Evolutionary conservation across 495 filamentous ascomycete genomes (phyloP).

Genomic region (Neurospora cerealis): DNA sequence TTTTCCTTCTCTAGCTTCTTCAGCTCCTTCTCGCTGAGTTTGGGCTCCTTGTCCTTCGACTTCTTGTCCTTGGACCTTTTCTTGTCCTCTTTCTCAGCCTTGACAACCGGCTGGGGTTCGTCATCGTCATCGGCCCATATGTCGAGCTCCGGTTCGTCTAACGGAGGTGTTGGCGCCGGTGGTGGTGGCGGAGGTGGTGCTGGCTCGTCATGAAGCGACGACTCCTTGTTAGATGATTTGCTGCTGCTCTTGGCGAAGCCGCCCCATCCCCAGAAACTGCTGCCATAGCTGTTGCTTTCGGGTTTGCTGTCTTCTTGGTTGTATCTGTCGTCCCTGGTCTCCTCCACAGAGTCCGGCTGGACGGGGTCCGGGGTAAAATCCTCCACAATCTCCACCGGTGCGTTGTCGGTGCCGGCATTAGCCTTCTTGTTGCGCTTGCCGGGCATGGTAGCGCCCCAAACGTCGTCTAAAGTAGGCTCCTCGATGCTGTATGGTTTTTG

Average conservation of each 20-base stretch:
- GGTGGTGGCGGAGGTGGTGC: conserved; percentile 15
- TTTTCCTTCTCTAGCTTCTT: conserved; percentile 20
- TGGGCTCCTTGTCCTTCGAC: conserved; percentile 16
- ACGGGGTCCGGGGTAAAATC: conserved; percentile 23
- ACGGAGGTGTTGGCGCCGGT: not conserved
- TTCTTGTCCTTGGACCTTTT: conserved; percentile 15
- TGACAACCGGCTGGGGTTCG: conserved; percentile 9
- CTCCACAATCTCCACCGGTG: conserved; percentile 29
- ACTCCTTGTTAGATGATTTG: conserved; percentile 24
- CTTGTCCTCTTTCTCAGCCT: conserved; percentile 13
- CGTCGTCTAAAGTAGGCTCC: conserved; percentile 30
- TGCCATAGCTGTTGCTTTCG: conserved; percentile 24
- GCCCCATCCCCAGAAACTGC: conserved; percentile 30
- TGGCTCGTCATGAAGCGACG: conserved; percentile 12
- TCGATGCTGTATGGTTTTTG: conserved; percentile 37
- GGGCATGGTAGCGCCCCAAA: conserved; percentile 26
- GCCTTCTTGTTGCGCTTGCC: conserved; percentile 33
- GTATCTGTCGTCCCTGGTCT: conserved; percentile 27
- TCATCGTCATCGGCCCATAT: not conserved
- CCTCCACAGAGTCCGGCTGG: conserved; percentile 32
- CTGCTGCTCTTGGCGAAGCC: conserved; percentile 27
- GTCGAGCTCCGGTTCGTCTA: not conserved
- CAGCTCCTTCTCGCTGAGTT: conserved; percentile 21
- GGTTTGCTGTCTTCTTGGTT: conserved; percentile 30
- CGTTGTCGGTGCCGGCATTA: conserved; percentile 27